A percentile compares a stretch with the other conserved stretches of the same genome.
Conservation (phyloP, 345 rosid genomes). For the Nephelium lappaceum region DNA sequence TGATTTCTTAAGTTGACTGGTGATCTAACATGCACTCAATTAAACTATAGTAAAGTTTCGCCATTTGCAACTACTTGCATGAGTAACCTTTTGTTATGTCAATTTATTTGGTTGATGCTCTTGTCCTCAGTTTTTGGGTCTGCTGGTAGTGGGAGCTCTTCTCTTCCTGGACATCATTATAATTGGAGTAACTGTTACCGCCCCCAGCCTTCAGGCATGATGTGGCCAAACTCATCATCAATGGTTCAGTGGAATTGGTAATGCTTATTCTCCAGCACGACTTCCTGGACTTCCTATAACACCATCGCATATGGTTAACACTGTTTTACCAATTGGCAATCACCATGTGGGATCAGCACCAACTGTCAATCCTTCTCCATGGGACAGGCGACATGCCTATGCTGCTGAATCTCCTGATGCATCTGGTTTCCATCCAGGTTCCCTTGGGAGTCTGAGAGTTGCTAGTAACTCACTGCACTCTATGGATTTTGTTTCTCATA, state of each 20-base stretch:
- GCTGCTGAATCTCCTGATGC: conserved; percentile 53
- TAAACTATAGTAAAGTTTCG: neutral
- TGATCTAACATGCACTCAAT: conserved; percentile 11
- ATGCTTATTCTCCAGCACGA: conserved; percentile 35
- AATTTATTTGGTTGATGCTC: conserved; percentile 13
- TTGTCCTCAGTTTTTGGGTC: conserved; percentile 49
- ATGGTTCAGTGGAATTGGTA: conserved; percentile 43
- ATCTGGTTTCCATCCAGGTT: conserved; percentile 52
- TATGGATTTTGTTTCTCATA: conserved; percentile 41
- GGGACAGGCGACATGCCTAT: conserved; percentile 56
- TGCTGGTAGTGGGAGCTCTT: conserved; percentile 39
- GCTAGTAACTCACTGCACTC: conserved; percentile 41
- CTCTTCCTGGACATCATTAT: conserved; percentile 43
- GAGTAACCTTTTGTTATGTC: neutral
- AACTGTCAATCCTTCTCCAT: conserved; percentile 42
- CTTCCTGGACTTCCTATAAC: conserved; percentile 47
- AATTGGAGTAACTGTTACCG: conserved; percentile 49
- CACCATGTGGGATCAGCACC: conserved; percentile 67
- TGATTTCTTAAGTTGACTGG: conserved; percentile 4
- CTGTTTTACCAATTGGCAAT: conserved; percentile 37
- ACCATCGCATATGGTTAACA: conserved; percentile 42
- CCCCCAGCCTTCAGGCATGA: conserved; percentile 45
- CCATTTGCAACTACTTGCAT: neutral
- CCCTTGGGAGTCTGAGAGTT: conserved; percentile 55
- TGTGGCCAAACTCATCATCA: conserved; percentile 66